These are phyloP conservation scores for Corynascus novoguineensis DNA, from an alignment of 495 filamentous ascomycete genomes.

Conservation along the genomic window DNA sequence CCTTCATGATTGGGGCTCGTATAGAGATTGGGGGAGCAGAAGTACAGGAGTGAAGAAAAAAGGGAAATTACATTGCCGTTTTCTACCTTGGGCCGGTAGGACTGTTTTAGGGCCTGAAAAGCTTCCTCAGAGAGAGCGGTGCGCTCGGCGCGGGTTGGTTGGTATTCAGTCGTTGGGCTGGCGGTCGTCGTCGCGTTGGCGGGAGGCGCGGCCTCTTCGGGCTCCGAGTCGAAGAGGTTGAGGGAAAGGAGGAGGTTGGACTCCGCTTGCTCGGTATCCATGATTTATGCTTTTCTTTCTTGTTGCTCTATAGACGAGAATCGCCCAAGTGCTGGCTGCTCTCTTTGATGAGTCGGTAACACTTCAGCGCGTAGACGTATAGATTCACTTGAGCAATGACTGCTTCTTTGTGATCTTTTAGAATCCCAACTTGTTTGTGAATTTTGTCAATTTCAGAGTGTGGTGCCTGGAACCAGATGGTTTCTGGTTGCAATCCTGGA, in stretches of 20 bases:
- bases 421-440: too few relatives aligned
- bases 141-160: slow-evolving; percentile 28
- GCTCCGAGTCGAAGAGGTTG: slow-evolving; percentile 38
- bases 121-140: slow-evolving; percentile 42
- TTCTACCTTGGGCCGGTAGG: slow-evolving; percentile 40
- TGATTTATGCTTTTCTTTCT: slow-evolving; percentile 2
- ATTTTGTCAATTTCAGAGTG: too few relatives aligned
- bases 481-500: too few relatives aligned
- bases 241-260: slow-evolving; percentile 39
- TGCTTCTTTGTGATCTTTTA: too few relatives aligned
- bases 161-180: slow-evolving; percentile 6
- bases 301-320: background rate
- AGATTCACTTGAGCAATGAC: too few relatives aligned
- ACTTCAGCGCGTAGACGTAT: too few relatives aligned
- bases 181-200: slow-evolving; percentile 5
- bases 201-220: slow-evolving; percentile 13
- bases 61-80: slow-evolving; percentile 38
- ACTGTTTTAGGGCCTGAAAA: slow-evolving; percentile 35
- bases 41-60: background rate
- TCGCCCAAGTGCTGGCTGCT: too few relatives aligned
- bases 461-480: too few relatives aligned
- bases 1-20: background rate
- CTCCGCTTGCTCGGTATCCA: slow-evolving; percentile 20
- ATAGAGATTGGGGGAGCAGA: background rate
- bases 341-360: too few relatives aligned